Evolutionary conservation across 257 asterid genomes (phyloP).

Genomic region (Nemophila menziesii): DNA sequence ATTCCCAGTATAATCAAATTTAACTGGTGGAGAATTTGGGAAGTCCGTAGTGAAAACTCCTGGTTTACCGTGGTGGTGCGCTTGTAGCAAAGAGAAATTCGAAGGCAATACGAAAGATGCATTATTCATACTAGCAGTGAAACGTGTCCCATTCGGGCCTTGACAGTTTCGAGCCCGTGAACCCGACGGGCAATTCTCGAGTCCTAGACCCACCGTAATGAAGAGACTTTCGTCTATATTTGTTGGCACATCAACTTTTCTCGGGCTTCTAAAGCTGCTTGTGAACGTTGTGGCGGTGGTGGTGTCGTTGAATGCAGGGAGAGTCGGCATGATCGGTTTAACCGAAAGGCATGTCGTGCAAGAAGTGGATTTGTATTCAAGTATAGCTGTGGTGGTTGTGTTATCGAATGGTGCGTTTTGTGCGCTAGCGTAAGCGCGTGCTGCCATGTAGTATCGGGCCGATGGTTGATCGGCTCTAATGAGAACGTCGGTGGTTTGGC

Average conservation of each 20-base stretch:
- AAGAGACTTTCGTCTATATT: conserved; percentile 21
- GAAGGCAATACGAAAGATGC: conserved; percentile 32
- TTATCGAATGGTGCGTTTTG: conserved; percentile 31
- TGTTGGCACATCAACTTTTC: conserved; percentile 19
- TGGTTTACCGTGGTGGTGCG: conserved; percentile 22
- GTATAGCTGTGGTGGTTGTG: conserved; percentile 34
- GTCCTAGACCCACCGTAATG: conserved; percentile 39
- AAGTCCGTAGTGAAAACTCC: conserved; percentile 23
- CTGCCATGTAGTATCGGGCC: conserved; percentile 20
- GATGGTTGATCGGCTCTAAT: conserved; percentile 22
- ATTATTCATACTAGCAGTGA: conserved; percentile 33
- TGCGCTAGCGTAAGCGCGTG: conserved; percentile 35
- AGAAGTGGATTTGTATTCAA: conserved; percentile 22
- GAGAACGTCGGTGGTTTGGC: conserved; percentile 40
- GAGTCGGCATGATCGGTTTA: conserved; percentile 21
- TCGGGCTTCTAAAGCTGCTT: conserved; percentile 15
- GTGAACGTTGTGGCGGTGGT: conserved; percentile 19
- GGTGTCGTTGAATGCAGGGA: conserved; percentile 30
- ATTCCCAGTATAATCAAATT: conserved; percentile 25
- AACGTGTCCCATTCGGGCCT: conserved; percentile 35
- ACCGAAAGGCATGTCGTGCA: conserved; percentile 6
- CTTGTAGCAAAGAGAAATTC: conserved; percentile 31
- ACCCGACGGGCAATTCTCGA: conserved; percentile 24
- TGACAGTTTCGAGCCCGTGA: conserved; percentile 22
- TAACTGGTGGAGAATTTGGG: conserved; percentile 20